phyloP scores from a whole-genome alignment of 306 rosid species.

The Quercus berberidifolia region DNA sequence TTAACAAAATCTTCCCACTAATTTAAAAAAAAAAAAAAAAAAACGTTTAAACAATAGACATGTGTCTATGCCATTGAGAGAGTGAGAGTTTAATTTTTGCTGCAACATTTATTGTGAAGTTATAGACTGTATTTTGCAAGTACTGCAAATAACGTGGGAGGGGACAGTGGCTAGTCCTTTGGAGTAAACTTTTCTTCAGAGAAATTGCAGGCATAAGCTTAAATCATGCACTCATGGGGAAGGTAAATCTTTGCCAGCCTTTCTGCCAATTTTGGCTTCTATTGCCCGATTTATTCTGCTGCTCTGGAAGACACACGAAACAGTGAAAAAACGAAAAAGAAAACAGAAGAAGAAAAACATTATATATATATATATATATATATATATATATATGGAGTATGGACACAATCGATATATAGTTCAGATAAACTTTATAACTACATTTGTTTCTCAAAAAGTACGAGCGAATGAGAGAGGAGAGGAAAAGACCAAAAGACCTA shows the following conservation, averaged over 20 bases:
- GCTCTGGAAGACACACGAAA: neutral
- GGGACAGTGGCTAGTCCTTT: neutral
- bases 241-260: constrained; percentile 50
- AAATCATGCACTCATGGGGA: constrained; percentile 45
- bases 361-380: neutral
- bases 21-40: too few species aligned
- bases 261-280: constrained; percentile 42
- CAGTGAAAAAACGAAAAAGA: neutral
- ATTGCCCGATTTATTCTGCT: constrained; percentile 29
- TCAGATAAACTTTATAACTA: too few species aligned
- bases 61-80: neutral
- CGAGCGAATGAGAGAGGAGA: too few species aligned
- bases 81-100: neutral
- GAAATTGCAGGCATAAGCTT: constrained; percentile 14
- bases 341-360: neutral
- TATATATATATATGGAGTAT: neutral
- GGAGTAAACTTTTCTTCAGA: neutral
- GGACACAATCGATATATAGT: neutral
- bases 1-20: too few species aligned
- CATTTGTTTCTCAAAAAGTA: too few species aligned
- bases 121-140: neutral
- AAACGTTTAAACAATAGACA: neutral
- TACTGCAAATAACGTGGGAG: constrained; percentile 12
- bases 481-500: too few species aligned
- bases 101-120: neutral